Evolutionary conservation across 495 filamentous ascomycete species (phyloP), one percentile per base, ranked within the genome.

Genomic region (Lepraria neglecta): DNA sequence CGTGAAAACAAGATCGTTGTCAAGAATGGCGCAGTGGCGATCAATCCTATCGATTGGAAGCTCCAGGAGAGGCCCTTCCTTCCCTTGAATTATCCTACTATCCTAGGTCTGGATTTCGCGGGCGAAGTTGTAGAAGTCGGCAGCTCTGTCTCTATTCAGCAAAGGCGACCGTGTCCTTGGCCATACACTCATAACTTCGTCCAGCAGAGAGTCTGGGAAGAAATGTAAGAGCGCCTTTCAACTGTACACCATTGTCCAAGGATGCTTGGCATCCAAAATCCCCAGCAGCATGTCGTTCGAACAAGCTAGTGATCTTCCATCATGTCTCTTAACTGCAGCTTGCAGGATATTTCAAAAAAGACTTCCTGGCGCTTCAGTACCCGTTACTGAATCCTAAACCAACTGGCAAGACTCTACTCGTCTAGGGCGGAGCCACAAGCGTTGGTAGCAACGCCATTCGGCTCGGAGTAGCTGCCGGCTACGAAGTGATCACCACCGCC

Each of bases 381-480:
- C 72, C 67, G 10, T 65, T 68, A 33, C 63, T 63, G 40, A 33
- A 42, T 27, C 68, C 68, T 0, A 66, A 70, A 11, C 58, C 73
- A 3, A 73, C 64, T 0, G 75, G 70, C 2, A 65, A 82, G 58
- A 71, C 68, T 3, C 40, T 87, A 0, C 68, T 87, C 3, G 71
- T 87, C 54, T 88, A 83, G 78, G 84, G 84, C 40, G 84, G 84
- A 48, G 75, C 80, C 6, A 75, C 76, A 4, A 80, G 78, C 31
- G 80, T 87, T 6, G 86, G 86, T 11, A 72, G 75, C 67, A 79
- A 78, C 58, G 82, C 80, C 0, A 84, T 87, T 58, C 87, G 88
- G 67, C 77, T 86, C 24, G 82, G 81, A 5, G 70, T 72, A 1
- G 78, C 80, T 0, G 75, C 85, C 0, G 86, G 86, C 3, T 79